Conservation (phyloP, 2,329 filamentous ascomycete species). For the Stylonectria norvegica region DNA sequence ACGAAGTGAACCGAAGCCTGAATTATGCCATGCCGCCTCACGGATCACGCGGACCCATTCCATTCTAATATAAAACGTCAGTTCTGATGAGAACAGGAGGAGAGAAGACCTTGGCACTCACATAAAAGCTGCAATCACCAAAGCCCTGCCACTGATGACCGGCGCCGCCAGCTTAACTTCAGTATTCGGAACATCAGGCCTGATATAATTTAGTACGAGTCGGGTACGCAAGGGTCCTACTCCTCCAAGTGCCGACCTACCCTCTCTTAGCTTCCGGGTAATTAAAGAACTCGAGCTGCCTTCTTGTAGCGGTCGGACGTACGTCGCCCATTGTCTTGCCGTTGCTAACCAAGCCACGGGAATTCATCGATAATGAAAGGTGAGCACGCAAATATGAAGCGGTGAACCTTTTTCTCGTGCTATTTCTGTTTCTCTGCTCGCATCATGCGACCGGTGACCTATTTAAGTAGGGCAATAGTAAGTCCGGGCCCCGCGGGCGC, state of each 20-base stretch:
- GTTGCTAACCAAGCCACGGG: too few species aligned
- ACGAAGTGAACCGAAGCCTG: constrained; percentile 58
- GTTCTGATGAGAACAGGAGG: background rate
- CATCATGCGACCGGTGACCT: too few species aligned
- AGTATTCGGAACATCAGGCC: constrained; percentile 17
- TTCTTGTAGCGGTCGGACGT: too few species aligned
- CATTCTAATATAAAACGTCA: constrained; percentile 17
- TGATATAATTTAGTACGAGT: constrained; percentile 7
- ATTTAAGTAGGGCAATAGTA: too few species aligned
- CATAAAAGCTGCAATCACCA: constrained; percentile 19
- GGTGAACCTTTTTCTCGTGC: too few species aligned
- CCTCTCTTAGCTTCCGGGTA: constrained; percentile 19
- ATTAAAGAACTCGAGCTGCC: constrained; percentile 16
- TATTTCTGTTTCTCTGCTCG: too few species aligned
- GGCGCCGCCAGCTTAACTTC: constrained; percentile 17
- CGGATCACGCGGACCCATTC: constrained; percentile 24
- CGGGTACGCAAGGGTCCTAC: background rate
- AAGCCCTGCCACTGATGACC: constrained; percentile 12
- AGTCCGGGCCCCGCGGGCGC: too few species aligned
- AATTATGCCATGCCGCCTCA: constrained; percentile 51
- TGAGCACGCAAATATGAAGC: too few species aligned
- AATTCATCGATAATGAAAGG: too few species aligned
- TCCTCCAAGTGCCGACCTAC: too few species aligned
- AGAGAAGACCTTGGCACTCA: background rate
- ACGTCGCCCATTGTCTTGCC: too few species aligned